Percentiles rank a stretch among this genome's conserved stretches.
Evolutionary conservation across 2,329 filamentous ascomycete genomes (phyloP).

Genomic region (Aspergillus ochraceus): DNA sequence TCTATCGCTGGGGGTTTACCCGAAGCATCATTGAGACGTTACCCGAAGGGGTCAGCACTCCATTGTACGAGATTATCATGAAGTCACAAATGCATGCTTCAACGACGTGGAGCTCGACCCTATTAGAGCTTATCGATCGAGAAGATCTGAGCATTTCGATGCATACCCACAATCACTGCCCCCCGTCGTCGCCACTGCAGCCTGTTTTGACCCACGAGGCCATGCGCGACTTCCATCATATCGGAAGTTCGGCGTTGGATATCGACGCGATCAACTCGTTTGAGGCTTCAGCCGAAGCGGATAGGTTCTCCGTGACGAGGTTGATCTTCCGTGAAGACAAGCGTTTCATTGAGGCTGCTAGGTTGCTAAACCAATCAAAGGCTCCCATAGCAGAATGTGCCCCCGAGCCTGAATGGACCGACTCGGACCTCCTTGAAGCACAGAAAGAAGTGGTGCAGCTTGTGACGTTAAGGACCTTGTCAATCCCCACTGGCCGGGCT

Average conservation of each 20-base stretch:
- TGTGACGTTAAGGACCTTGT: conserved; percentile 82
- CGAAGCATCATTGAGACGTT: conserved; percentile 71
- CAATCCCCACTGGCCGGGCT: conserved; percentile 81
- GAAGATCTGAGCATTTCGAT: conserved; percentile 75
- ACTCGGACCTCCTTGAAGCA: conserved; percentile 83
- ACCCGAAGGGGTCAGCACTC: conserved; percentile 78
- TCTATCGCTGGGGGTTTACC: conserved; percentile 67
- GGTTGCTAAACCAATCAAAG: conserved; percentile 80
- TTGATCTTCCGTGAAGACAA: conserved; percentile 90
- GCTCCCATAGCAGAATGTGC: conserved; percentile 76
- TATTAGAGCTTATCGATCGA: conserved; percentile 75
- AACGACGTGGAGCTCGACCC: conserved; percentile 67
- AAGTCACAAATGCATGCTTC: conserved; percentile 81
- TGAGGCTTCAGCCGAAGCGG: conserved; percentile 78
- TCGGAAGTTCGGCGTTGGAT: conserved; percentile 59
- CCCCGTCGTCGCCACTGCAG: conserved; percentile 34
- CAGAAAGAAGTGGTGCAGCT: conserved; percentile 89
- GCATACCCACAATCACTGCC: conserved; percentile 44
- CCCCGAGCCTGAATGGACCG: conserved; percentile 73
- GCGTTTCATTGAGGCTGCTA: conserved; percentile 80
- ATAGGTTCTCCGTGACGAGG: conserved; percentile 78
- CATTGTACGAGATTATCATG: conserved; percentile 80
- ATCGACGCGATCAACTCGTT: conserved; percentile 57
- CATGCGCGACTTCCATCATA: conserved; percentile 72
- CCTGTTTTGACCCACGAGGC: conserved; percentile 62